Evolutionary conservation across 2,329 filamentous ascomycete species (phyloP), one percentile per base, ranked within the genome.

Genomic region (Apiospora hydei): DNA sequence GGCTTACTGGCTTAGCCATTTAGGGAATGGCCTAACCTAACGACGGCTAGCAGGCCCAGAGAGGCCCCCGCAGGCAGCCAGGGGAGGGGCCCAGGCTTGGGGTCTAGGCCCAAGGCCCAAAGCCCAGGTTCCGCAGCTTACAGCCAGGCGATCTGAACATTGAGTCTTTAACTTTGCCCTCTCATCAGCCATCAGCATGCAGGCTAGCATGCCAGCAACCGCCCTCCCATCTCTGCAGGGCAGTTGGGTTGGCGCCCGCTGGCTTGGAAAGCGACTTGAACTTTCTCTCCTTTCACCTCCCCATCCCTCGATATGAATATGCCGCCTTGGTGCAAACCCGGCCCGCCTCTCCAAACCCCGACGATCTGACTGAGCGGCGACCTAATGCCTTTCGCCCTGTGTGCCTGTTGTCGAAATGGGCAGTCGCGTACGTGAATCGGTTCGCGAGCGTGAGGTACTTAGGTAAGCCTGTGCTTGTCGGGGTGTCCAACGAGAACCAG

Each of bases 361-460:
- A 61, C 30, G 16, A 38, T 18, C 11, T 2, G 10, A 38, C 16
- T 16, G 16, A 21, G 14, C 16, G 6, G 26, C 26, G 6, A 21
- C 16, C 53, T 38, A 13, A 61, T 61, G 53, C 30, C 53, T 61
- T 38, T 13, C 26, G 53, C 30, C 21, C 30, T n/a, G 16, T 61
- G 53, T 34, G 26, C 16, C 30, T 38, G 16, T 21, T 38, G 1
- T 61, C 53, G 53, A 61, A 10, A 68, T 68, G 66, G 66, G 66
- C 43, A 68, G 66, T 7, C 43, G 66, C 46, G 66, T 68, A 24
- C 46, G 43, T 47, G 66, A 68, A 47, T 68, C 43, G 7, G 24
- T 47, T 14, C 66, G 66, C 66, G 66, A 68, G 30, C 66, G 66
- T 13, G 66, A 68, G 14, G 43, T 68, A n/a, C 66, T 68, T 7